phyloP scores from a whole-genome alignment of 345 rosid genomes.

The Anacardium occidentale region DNA sequence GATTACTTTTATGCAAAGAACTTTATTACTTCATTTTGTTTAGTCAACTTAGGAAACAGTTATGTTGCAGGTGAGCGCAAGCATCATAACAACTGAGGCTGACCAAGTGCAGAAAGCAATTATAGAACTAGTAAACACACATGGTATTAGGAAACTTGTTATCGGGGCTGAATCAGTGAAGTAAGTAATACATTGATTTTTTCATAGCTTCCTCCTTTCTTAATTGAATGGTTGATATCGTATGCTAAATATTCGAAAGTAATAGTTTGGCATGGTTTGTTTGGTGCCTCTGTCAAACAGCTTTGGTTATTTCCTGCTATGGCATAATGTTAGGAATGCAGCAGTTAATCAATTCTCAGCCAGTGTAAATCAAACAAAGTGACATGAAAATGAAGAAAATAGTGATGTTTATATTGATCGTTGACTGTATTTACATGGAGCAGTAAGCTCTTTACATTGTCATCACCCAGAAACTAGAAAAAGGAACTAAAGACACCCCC shows the following conservation, averaged over 20 bases:
- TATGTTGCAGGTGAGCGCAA: constrained; percentile 48
- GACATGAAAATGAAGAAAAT: no score
- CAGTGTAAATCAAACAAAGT: no score
- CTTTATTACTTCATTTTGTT: no score
- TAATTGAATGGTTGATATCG: background rate
- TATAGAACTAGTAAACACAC: constrained; percentile 44
- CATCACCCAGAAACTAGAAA: no score
- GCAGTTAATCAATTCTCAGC: no score
- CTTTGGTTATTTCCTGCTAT: background rate
- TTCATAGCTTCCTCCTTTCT: background rate
- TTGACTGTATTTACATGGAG: no score
- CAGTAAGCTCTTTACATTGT: no score
- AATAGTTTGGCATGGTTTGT: background rate
- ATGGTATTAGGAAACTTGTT: constrained; percentile 55
- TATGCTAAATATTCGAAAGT: background rate
- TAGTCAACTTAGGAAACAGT: constrained; percentile 11
- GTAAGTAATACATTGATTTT: constrained; percentile 35
- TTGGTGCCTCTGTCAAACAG: background rate
- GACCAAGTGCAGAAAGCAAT: constrained; percentile 57
- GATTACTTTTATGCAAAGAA: background rate
- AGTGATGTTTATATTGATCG: no score
- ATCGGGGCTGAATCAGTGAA: constrained; percentile 54
- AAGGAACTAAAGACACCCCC: no score
- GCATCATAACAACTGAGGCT: constrained; percentile 40
- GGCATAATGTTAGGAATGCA: no score